Conservation (phyloP, 2,329 filamentous ascomycete species). For the Diaporthe sp. region DNA sequence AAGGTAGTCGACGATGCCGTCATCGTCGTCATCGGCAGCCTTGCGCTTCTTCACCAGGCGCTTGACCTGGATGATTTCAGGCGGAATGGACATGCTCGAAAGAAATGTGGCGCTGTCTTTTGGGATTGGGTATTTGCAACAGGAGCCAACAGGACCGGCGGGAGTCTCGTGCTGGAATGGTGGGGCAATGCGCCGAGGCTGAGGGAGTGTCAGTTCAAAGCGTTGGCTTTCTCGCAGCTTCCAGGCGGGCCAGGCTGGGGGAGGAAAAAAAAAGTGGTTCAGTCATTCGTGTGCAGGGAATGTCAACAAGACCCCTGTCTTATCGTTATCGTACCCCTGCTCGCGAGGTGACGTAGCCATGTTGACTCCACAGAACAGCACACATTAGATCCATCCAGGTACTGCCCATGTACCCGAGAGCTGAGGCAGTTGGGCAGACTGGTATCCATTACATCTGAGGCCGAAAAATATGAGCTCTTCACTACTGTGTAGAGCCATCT, state of each 20-base stretch:
- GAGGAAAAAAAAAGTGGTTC: constrained; percentile 1
- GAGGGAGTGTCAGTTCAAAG: background rate
- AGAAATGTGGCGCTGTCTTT: background rate
- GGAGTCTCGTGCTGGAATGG: constrained; percentile 1
- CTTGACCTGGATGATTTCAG: constrained; percentile 69
- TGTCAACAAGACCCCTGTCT: constrained; percentile 21
- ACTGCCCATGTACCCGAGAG: background rate
- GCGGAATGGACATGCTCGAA: constrained; percentile 64
- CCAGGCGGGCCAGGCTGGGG: background rate
- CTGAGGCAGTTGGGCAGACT: background rate
- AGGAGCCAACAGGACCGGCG: background rate
- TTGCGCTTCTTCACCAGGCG: constrained; percentile 53
- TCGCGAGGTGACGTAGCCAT: constrained; percentile 22
- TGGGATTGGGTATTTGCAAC: no score
- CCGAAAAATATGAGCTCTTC: background rate
- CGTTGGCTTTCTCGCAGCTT: background rate
- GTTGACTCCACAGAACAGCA: constrained; percentile 23
- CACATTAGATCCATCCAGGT: constrained; percentile 5
- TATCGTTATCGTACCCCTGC: constrained; percentile 21
- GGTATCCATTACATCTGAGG: background rate
- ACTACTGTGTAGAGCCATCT: background rate
- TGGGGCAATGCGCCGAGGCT: constrained; percentile 14
- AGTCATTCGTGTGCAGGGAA: background rate
- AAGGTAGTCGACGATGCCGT: constrained; percentile 64
- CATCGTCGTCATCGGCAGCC: constrained; percentile 63